These are phyloP conservation scores for Phytophthora pisi DNA, from an alignment of 352 stramenopile genomes.

Conservation along the genomic window DNA sequence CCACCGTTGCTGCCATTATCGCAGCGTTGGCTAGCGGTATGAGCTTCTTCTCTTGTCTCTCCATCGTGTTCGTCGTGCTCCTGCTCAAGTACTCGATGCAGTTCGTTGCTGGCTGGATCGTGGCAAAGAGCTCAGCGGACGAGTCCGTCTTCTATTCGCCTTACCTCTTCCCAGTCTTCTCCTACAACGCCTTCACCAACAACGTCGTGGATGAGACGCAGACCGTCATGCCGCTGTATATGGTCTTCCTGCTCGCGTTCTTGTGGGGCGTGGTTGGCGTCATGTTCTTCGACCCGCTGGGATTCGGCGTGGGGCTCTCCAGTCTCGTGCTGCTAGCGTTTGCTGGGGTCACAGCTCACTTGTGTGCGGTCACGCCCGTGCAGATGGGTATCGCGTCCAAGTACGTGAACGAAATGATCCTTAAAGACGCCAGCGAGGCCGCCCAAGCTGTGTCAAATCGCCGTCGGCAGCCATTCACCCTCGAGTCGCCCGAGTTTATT, in stretches of 20 bases:
- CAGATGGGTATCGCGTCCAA: constrained; percentile 89
- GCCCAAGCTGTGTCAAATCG: constrained; percentile 73
- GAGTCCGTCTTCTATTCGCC: constrained; percentile 86
- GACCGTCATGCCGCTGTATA: constrained; percentile 72
- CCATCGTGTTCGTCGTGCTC: constrained; percentile 84
- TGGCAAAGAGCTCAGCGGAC: constrained; percentile 46
- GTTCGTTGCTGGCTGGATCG: constrained; percentile 71
- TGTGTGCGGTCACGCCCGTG: constrained; percentile 85
- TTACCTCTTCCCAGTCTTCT: constrained; percentile 92
- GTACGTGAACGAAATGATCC: constrained; percentile 89
- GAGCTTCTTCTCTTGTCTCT: constrained; percentile 86
- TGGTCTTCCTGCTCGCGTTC: constrained; percentile 74
- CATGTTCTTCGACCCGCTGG: constrained; percentile 91
- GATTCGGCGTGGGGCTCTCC: constrained; percentile 87
- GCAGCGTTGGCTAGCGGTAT: constrained; percentile 54
- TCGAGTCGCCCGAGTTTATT: constrained; percentile 83
- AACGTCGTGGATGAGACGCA: constrained; percentile 90
- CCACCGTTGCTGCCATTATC: constrained; percentile 47
- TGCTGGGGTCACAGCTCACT: constrained; percentile 72
- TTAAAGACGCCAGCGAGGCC: constrained; percentile 82
- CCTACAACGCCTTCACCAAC: constrained; percentile 91
- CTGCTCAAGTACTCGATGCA: constrained; percentile 73
- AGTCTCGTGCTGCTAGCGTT: constrained; percentile 85
- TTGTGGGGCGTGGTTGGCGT: constrained; percentile 87
- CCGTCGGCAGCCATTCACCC: constrained; percentile 68